These are phyloP conservation scores for Tilletia indica DNA, from an alignment of 1,284 basidiomycete species.

Conservation along the genomic window DNA sequence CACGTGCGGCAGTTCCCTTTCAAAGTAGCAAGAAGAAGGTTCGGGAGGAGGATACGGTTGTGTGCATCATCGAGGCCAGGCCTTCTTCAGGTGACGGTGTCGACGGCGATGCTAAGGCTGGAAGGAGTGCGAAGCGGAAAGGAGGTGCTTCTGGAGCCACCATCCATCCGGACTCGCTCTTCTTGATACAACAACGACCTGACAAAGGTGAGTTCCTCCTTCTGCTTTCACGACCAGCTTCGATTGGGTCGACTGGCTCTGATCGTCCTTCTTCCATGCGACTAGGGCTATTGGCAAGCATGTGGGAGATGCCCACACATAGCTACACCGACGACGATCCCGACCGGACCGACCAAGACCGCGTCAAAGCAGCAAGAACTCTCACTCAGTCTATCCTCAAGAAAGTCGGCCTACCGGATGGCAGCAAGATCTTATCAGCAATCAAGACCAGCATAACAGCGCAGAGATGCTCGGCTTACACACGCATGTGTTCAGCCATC, in stretches of 20 bases:
- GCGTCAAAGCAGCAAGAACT: background rate
- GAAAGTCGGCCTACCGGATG: too few relatives aligned
- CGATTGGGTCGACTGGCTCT: too few relatives aligned
- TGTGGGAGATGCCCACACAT: conserved; percentile 49
- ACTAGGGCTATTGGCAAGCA: conserved; percentile 35
- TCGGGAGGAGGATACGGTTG: conserved; percentile 78
- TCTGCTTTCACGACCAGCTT: too few relatives aligned
- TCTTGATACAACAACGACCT: conserved; percentile 33
- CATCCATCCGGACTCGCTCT: background rate
- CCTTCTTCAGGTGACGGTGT: conserved; percentile 33
- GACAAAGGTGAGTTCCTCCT: conserved; percentile 61
- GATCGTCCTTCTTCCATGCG: too few relatives aligned
- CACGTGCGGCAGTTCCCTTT: too few relatives aligned
- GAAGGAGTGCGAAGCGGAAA: conserved; percentile 74
- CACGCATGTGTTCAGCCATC: too few relatives aligned
- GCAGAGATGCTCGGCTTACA: too few relatives aligned
- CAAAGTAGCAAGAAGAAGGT: too few relatives aligned
- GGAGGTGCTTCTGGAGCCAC: conserved; percentile 61
- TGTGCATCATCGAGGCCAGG: conserved; percentile 80
- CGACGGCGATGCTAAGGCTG: conserved; percentile 57
- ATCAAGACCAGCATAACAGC: too few relatives aligned
- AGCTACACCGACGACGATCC: conserved; percentile 7
- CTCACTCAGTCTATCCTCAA: background rate
- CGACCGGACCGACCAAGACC: background rate
- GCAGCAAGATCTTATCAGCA: too few relatives aligned